Base-by-base conservation (phyloP, 2,329 filamentous ascomycete genomes). In the Diaporthe amygdali region DNA sequence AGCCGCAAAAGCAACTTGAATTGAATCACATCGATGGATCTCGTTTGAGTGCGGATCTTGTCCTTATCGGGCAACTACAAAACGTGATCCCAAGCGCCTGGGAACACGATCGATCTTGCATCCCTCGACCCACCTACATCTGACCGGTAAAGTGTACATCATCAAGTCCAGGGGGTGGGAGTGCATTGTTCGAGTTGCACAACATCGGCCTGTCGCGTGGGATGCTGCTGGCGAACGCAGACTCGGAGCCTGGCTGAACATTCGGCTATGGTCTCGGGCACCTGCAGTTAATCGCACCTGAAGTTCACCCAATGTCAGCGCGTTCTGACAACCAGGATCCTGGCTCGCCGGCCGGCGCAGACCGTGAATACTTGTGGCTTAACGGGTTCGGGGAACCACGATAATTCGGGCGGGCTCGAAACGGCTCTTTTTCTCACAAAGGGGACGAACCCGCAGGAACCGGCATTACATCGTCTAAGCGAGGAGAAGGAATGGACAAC, bases 231-330 rank as follows among this genome's bases (percentile, higher is more conserved):
- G 41, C 41, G 59, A 47, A 41, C 41, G 20, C 41, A 20, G 2
- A 41, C 30, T 63, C 14, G 59, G 22, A 63, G 47, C 59, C 59
- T 63, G 41, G 59, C 59, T 63, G 41, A n/a, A 46, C 12, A 22
- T 47, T 63, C 27, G 59, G 59, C 59, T 47, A 25, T 34, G 59
- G 59, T 63, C 59, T 63, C 59, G 59, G 59, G 49, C 66, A 68
- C 52, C 49, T 54, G 49, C 66, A 56, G 64, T 56, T 47, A 10
- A 34, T 47, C 51, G 12, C 34, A 47, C 8, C 66, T 25, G 15
- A 6, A 47, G 27, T 5, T 47, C 46, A 15, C 47, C 44, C 47
- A 41, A 49, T 52, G n/a, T 22, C 52, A 17, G 51, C 37, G 30
- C 39, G 39, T 37, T 30, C 37, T 55, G n/a, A 22, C 44, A 27